These are phyloP conservation scores for Gentiana straminea DNA, from an alignment of 257 asterid species.

Conservation along the genomic window DNA sequence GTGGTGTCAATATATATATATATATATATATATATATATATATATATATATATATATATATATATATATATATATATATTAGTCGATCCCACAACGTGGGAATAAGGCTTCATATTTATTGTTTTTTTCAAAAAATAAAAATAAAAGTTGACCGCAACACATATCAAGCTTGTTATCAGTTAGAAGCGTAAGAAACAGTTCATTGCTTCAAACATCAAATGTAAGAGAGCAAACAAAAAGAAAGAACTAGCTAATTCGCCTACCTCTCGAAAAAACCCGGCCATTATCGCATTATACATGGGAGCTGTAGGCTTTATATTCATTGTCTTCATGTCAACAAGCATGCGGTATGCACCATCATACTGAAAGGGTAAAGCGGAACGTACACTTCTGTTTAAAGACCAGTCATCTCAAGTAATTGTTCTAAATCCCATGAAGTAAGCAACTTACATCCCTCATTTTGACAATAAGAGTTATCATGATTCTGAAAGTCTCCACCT, in stretches of 20 bases:
- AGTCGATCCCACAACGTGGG: too few relatives aligned
- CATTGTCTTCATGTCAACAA: slow-evolving; percentile 40
- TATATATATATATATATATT: too few relatives aligned
- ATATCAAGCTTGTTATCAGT: too few relatives aligned
- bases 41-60: too few relatives aligned
- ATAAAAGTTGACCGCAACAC: too few relatives aligned
- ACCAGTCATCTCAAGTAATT: neutral
- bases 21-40: too few relatives aligned
- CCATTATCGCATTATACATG: slow-evolving; percentile 65
- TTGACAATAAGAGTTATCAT: slow-evolving; percentile 58
- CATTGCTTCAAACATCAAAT: too few relatives aligned
- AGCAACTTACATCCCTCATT: slow-evolving; percentile 66
- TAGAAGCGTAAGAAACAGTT: too few relatives aligned
- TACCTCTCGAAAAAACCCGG: slow-evolving; percentile 82
- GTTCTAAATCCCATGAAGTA: neutral
- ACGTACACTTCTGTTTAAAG: neutral
- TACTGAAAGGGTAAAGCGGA: slow-evolving; percentile 35
- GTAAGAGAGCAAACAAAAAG: too few relatives aligned
- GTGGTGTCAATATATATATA: too few relatives aligned
- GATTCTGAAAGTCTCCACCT: slow-evolving; percentile 56
- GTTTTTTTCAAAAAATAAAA: too few relatives aligned
- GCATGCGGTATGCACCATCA: slow-evolving; percentile 74
- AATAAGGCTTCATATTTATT: too few relatives aligned
- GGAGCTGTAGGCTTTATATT: slow-evolving; percentile 39
- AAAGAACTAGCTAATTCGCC: neutral